phyloP scores from a whole-genome alignment of 257 asterid species.

The Oldenlandia corymbosa region DNA sequence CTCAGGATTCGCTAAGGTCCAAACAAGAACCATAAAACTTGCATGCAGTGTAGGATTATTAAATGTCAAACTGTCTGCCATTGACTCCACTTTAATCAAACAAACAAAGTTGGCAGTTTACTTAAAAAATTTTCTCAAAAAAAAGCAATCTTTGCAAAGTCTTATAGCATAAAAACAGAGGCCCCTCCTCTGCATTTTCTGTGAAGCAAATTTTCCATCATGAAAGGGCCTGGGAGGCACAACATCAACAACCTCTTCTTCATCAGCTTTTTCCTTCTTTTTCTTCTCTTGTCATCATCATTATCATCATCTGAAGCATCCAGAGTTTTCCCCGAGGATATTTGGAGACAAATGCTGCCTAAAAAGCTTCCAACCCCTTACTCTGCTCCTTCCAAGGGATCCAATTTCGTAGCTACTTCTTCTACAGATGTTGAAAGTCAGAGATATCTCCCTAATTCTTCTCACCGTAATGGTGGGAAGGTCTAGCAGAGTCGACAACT shows the following conservation, averaged over 20 bases:
- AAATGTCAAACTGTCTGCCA: slow-evolving; percentile 62
- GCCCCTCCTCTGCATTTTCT: slow-evolving; percentile 4
- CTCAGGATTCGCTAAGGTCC: too few relatives aligned
- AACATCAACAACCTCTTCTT: slow-evolving; percentile 33
- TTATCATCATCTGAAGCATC: slow-evolving; percentile 59
- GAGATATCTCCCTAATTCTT: slow-evolving; percentile 38
- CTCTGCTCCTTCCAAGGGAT: slow-evolving; percentile 79
- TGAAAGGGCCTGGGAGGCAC: slow-evolving; percentile 45
- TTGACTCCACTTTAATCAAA: slow-evolving; percentile 56
- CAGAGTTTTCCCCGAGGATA: slow-evolving; percentile 46
- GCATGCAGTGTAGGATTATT: slow-evolving; percentile 34
- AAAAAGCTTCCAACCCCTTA: slow-evolving; percentile 80
- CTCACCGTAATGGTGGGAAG: slow-evolving; percentile 41
- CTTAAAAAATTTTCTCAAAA: slow-evolving; percentile 26
- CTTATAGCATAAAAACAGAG: slow-evolving; percentile 22
- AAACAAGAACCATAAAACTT: slow-evolving; percentile 33
- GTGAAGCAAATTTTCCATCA: slow-evolving; percentile 22
- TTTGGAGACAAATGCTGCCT: slow-evolving; percentile 83
- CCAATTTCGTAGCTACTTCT: slow-evolving; percentile 46
- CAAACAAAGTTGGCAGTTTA: slow-evolving; percentile 62
- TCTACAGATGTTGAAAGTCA: slow-evolving; percentile 29
- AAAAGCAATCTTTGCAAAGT: slow-evolving; percentile 23
- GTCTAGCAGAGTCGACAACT: slow-evolving; percentile 26
- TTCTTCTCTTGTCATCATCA: slow-evolving; percentile 26
- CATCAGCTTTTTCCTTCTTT: slow-evolving; percentile 38